Evolutionary conservation across 192 early-diverging fungal genomes (phyloP).

Genomic region (Coemansia sp.): DNA sequence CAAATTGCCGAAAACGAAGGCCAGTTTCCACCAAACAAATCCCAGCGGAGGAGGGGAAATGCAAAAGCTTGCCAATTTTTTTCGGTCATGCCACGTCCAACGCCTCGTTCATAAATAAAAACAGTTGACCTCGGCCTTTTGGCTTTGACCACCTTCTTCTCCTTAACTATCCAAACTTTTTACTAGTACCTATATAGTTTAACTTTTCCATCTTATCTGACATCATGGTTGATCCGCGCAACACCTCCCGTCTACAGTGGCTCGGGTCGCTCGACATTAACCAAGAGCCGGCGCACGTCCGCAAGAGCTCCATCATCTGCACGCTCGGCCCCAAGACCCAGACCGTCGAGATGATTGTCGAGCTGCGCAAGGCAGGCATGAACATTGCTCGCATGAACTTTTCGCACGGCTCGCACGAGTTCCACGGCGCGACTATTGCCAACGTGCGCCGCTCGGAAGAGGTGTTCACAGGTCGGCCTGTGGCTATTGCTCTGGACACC

Average conservation of each 20-base stretch:
- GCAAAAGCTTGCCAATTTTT: not conserved
- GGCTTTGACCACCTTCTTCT: not conserved
- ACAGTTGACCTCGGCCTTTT: not conserved
- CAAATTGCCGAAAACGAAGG: not conserved
- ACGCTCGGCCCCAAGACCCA: constrained; percentile 81
- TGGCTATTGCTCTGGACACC: constrained; percentile 78
- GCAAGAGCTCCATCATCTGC: constrained; percentile 83
- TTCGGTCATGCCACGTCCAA: not conserved
- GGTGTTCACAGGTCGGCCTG: constrained; percentile 47
- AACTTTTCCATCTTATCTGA: not conserved
- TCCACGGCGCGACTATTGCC: constrained; percentile 71
- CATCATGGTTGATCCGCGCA: constrained; percentile 49
- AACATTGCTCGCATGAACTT: constrained; percentile 83
- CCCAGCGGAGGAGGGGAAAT: not conserved
- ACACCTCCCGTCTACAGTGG: constrained; percentile 72
- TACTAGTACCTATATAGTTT: not conserved
- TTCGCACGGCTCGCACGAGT: constrained; percentile 68
- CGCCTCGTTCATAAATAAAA: constrained; percentile 4
- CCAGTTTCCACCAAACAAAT: not conserved
- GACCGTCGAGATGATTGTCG: constrained; percentile 65
- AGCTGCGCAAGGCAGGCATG: constrained; percentile 74
- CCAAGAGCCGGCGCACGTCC: constrained; percentile 56
- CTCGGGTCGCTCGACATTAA: constrained; percentile 65
- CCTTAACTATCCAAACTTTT: not conserved
- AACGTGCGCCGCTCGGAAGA: constrained; percentile 62